Percentiles rank a stretch among this genome's conserved stretches.
Evolutionary conservation across 805 yeast species (phyloP).

Genomic region (Wickerhamiella allomyrinae): DNA sequence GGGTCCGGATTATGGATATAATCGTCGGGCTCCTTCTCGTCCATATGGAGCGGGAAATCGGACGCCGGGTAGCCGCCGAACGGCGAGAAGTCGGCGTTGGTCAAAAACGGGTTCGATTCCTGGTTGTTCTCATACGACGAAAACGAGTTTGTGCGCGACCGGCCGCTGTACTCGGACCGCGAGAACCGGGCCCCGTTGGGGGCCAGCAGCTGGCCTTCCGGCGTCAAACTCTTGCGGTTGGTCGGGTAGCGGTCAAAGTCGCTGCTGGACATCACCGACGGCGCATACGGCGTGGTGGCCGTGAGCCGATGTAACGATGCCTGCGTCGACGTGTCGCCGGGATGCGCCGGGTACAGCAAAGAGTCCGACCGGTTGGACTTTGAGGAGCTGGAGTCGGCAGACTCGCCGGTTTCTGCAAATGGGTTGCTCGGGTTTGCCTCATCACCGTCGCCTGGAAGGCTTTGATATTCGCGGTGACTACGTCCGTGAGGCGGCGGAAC

Average conservation of each 20-base stretch:
- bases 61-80: slow-evolving; percentile 96
- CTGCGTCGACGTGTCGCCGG: slow-evolving; percentile 1
- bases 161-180: slow-evolving; percentile 4
- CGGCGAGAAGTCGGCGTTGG: slow-evolving; percentile 38
- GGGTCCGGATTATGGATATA: slow-evolving; percentile 95
- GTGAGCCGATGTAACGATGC: background rate
- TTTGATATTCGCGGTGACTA: background rate
- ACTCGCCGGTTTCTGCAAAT: slow-evolving; percentile 6
- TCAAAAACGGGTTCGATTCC: slow-evolving; percentile 18
- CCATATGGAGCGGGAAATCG: slow-evolving; percentile 77
- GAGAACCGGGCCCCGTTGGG: slow-evolving; percentile 4
- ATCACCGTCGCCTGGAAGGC: background rate
- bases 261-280: slow-evolving; percentile 13
- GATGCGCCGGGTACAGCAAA: background rate
- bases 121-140: background rate
- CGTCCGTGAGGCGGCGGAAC: slow-evolving; percentile 7
- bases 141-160: slow-evolving; percentile 4
- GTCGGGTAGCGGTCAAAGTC: slow-evolving; percentile 27
- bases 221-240: slow-evolving; percentile 14
- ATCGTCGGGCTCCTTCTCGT: slow-evolving; percentile 91
- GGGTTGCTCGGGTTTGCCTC: slow-evolving; percentile 5
- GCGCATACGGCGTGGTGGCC: slow-evolving; percentile 2
- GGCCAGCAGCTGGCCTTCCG: background rate
- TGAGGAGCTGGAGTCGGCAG: slow-evolving; percentile 4
- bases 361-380: slow-evolving; percentile 4